Base-by-base conservation (phyloP, 2,329 filamentous ascomycete genomes). In the Chrysoporthe deuterocubensis region DNA sequence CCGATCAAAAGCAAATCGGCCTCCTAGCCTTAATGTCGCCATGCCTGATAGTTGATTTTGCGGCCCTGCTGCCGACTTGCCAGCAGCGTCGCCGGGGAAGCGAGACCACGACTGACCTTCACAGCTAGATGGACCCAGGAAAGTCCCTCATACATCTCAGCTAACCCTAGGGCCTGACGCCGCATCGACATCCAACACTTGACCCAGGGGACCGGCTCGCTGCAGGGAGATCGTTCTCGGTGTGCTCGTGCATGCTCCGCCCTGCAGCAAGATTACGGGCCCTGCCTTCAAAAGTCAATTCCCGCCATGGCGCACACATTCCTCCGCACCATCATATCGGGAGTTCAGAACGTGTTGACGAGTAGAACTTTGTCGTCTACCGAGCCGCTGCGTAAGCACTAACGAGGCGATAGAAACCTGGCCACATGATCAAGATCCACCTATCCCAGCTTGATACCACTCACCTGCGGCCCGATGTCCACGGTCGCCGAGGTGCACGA, bases 131-230 rank as follows among this genome's bases (percentile, higher is more conserved):
- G 37, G 37, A 52, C 21, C 50, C 50, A 54, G 50, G 50, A 26
- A 34, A 32, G 21, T 26, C 7, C 32, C 21, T 34, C 50, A 34
- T 54, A 32, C 21, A 54, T 34, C 50, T 16, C 21, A 54, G 42
- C 37, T 60, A 34, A 13, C 37, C 7, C 37, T 42, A 18, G 42
- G 8, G 57, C 42, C 13, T 44, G n/a, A 43, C 11, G 37, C 21
- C 42, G 14, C 43, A 61, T 34, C 42, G 57, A 14, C n/a, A 46
- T 16, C 40, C 11, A 46, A 52, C 18, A 26, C 18, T 62, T 40
- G 60, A 57, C 50, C 62, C 62, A 57, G 26, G 62, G 52, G 62
- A n/a, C 50, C 40, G 62, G 62, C 37, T 44, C 50, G 62, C 62
- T 64, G 62, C 62, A 57, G 18, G 50, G 57, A 64, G 62, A 50